Conservation (phyloP, 495 filamentous ascomycete genomes). For the Aspergillus incahuasiensis region DNA sequence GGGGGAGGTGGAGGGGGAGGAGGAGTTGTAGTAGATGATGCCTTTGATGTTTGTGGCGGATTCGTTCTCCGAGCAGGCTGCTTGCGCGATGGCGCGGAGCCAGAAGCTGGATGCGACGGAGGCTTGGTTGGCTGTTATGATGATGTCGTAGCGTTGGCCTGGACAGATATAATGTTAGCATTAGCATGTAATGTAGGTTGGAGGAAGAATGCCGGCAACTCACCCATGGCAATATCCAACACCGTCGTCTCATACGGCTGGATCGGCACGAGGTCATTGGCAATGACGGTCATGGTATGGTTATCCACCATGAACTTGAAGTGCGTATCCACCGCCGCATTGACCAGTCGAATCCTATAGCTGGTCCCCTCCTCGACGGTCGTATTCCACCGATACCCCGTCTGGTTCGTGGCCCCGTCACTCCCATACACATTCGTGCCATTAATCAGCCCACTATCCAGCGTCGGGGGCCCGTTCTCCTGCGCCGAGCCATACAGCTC, state of each 20-base stretch:
- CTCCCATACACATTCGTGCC: constrained; percentile 44
- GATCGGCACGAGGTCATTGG: constrained; percentile 46
- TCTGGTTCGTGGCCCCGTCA: constrained; percentile 19
- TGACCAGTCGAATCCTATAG: constrained; percentile 48
- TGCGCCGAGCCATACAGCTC: constrained; percentile 40
- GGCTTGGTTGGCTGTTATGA: constrained; percentile 56
- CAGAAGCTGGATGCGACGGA: constrained; percentile 52
- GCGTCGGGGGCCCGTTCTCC: constrained; percentile 40
- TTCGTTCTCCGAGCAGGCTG: constrained; percentile 38
- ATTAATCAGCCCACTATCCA: constrained; percentile 50
- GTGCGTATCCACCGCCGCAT: constrained; percentile 44
- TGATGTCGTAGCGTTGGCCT: constrained; percentile 66
- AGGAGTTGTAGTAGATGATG: constrained; percentile 53
- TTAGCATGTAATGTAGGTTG: not conserved
- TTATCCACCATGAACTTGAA: constrained; percentile 47
- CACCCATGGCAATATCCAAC: constrained; percentile 55
- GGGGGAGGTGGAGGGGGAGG: constrained; percentile 32
- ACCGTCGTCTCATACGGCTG: constrained; percentile 40
- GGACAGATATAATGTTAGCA: not conserved
- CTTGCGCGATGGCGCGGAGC: constrained; percentile 56
- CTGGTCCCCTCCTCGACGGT: constrained; percentile 36
- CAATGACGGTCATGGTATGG: constrained; percentile 45
- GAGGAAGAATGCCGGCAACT: not conserved
- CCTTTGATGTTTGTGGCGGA: constrained; percentile 48
- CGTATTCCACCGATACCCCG: constrained; percentile 36